These are phyloP conservation scores for Paraphaeosphaeria sporulosa DNA, from an alignment of 2,329 filamentous ascomycete species.

Conservation along the genomic window DNA sequence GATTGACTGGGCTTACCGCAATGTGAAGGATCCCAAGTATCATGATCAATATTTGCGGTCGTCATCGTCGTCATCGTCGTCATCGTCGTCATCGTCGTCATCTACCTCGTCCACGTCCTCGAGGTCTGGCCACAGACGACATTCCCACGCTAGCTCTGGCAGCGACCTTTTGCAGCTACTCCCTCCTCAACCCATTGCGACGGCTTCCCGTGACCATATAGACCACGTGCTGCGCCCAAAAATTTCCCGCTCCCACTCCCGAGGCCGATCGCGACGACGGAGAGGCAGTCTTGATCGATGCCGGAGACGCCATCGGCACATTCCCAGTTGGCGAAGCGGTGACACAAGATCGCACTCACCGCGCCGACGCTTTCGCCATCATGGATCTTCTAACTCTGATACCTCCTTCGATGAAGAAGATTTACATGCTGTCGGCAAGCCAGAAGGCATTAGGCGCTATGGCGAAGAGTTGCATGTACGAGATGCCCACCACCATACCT, in stretches of 20 bases:
- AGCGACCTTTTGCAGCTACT: constrained; percentile 31
- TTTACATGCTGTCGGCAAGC: constrained; percentile 11
- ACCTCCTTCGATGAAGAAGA: constrained; percentile 31
- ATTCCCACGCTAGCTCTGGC: constrained; percentile 24
- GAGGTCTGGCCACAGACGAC: constrained; percentile 12
- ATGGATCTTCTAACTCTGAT: constrained; percentile 23
- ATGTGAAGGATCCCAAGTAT: constrained; percentile 6
- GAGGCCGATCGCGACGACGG: constrained; percentile 30
- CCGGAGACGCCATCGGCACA: constrained; percentile 23
- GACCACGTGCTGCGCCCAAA: constrained; percentile 38
- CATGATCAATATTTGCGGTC: neutral
- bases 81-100: constrained; percentile 8
- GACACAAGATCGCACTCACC: constrained; percentile 17
- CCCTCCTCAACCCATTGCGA: constrained; percentile 29
- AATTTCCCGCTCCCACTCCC: constrained; percentile 31
- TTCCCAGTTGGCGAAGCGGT: constrained; percentile 17
- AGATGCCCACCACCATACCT: constrained; percentile 44
- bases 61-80: constrained; percentile 9
- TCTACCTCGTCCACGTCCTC: constrained; percentile 24
- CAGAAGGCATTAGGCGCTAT: constrained; percentile 22
- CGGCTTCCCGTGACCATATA: constrained; percentile 36
- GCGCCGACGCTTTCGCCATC: constrained; percentile 13
- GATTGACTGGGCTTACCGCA: constrained; percentile 41
- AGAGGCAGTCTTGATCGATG: constrained; percentile 9
- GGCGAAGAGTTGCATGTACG: constrained; percentile 30